Evolutionary conservation across 2,329 filamentous ascomycete genomes (phyloP).

Genomic region (Talaromyces sp.): DNA sequence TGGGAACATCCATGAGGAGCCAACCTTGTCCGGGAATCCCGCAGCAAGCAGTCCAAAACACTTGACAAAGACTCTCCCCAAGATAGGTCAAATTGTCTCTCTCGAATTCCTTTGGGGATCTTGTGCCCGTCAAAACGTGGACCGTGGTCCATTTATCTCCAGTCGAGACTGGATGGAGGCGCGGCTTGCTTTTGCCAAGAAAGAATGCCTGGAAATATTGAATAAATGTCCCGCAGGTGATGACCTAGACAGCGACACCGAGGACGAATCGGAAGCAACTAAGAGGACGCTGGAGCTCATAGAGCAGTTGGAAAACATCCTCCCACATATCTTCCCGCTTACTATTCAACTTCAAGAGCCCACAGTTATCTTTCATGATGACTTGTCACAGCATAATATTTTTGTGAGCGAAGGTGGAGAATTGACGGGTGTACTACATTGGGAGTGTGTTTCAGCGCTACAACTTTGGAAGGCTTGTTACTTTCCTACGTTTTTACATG

Average conservation of each 20-base stretch:
- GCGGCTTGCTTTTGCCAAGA: constrained; percentile 8
- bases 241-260: constrained; percentile 11
- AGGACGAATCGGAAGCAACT: constrained; percentile 12
- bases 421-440: constrained; percentile 12
- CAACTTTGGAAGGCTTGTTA: constrained; percentile 15
- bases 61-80: not conserved
- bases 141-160: constrained; percentile 13
- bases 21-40: not conserved
- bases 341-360: constrained; percentile 4
- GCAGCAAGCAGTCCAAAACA: no score
- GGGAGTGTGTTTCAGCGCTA: constrained; percentile 16
- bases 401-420: constrained; percentile 14
- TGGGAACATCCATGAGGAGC: not conserved
- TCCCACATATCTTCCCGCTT: not conserved
- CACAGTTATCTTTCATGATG: constrained; percentile 12
- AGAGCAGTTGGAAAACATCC: not conserved
- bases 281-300: constrained; percentile 7
- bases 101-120: constrained; percentile 13
- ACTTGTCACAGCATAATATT: constrained; percentile 13
- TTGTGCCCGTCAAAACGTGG: constrained; percentile 8
- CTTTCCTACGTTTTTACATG: constrained; percentile 11
- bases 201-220: constrained; percentile 9
- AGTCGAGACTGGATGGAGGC: constrained; percentile 13
- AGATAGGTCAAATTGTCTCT: constrained; percentile 14
- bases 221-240: constrained; percentile 1